phyloP scores from a whole-genome alignment of 129 eudicot species.

The Artemisia tridentata region DNA sequence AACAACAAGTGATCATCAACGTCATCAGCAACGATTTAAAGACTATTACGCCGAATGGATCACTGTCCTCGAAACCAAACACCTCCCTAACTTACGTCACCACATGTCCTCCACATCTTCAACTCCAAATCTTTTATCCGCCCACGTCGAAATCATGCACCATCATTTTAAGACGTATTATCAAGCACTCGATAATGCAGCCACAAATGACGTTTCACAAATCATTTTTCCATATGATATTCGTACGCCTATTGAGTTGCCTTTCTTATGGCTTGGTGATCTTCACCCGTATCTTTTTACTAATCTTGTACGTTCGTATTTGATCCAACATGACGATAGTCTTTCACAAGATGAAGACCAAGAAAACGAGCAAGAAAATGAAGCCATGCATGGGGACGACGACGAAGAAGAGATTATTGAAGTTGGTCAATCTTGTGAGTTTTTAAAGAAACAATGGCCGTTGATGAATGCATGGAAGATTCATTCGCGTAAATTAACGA shows the following conservation, averaged over 20 bases:
- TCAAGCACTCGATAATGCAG: constrained; percentile 72
- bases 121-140: constrained; percentile 52
- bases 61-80: constrained; percentile 51
- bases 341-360: background rate
- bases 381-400: constrained; percentile 12
- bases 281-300: constrained; percentile 90
- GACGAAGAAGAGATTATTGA: constrained; percentile 27
- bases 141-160: constrained; percentile 65
- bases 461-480: constrained; percentile 59
- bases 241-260: constrained; percentile 69
- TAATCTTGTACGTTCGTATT: constrained; percentile 66
- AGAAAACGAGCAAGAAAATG: constrained; percentile 17
- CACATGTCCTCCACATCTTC: constrained; percentile 49
- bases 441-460: constrained; percentile 45
- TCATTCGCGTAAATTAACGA: constrained; percentile 35
- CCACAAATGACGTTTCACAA: constrained; percentile 60
- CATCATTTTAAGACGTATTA: constrained; percentile 73
- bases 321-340: constrained; percentile 35
- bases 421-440: constrained; percentile 35
- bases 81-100: constrained; percentile 72
- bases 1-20: constrained; percentile 19
- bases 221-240: constrained; percentile 58
- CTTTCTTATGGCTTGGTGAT: constrained; percentile 91
- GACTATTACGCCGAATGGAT: constrained; percentile 73
- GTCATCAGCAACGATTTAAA: constrained; percentile 39